Percentiles rank a stretch among this genome's conserved stretches.
These are phyloP conservation scores for Suhomyces sp. DNA, from an alignment of 805 yeast species.

Conservation along the genomic window DNA sequence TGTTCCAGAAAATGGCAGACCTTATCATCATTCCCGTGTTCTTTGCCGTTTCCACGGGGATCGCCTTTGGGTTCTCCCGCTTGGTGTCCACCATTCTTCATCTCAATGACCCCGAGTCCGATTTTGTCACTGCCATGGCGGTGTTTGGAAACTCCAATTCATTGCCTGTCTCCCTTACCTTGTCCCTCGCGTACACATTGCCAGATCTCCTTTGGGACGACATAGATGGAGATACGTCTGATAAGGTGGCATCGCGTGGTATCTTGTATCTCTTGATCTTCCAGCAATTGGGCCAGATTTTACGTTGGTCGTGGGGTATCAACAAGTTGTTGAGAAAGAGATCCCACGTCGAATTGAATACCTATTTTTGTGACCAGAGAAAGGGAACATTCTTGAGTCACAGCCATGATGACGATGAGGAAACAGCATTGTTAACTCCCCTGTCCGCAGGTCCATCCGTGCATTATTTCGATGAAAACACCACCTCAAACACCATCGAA, in stretches of 20 bases:
- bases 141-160: constrained; percentile 96
- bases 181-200: constrained; percentile 73
- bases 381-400: constrained; percentile 3
- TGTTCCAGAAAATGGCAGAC: constrained; percentile 75
- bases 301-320: constrained; percentile 88
- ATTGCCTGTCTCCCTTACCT: constrained; percentile 85
- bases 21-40: constrained; percentile 82
- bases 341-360: constrained; percentile 35
- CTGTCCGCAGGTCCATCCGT: background rate
- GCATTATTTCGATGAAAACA: background rate
- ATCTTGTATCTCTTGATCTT: constrained; percentile 69
- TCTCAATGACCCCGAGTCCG: constrained; percentile 73
- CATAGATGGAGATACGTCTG: constrained; percentile 61
- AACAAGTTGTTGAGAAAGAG: constrained; percentile 62
- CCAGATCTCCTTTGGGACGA: constrained; percentile 79
- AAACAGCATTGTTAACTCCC: constrained; percentile 12
- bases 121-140: constrained; percentile 95
- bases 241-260: constrained; percentile 76
- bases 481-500: background rate
- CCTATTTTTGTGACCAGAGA: constrained; percentile 11
- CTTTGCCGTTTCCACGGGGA: constrained; percentile 76
- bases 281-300: constrained; percentile 80
- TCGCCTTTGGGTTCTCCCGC: constrained; percentile 65
- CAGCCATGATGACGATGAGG: constrained; percentile 6
- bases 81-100: constrained; percentile 51